Evolutionary conservation across 208 protist genomes (phyloP), one percentile per base, ranked within the genome.

Genomic region (Leptomonas pyrrhocoris): DNA sequence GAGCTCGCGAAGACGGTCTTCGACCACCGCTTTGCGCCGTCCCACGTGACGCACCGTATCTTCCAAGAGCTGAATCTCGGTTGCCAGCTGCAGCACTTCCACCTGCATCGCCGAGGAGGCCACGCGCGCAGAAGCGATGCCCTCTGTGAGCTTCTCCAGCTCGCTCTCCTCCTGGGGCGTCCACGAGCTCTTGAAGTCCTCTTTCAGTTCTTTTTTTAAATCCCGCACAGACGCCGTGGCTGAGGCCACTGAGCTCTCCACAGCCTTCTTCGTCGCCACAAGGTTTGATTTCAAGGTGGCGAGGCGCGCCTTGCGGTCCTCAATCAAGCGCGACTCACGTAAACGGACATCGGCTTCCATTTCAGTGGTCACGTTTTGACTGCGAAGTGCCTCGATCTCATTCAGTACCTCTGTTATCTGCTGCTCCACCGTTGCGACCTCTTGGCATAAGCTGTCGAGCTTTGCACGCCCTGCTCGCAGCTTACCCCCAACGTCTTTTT

Each of bases 351-450:
- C 83, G 5, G 83, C 84, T 30, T 79, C 60, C 58, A 69, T 70
- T 55, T 93, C 86, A 13, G 59, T 77, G 1, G 84, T 77, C 23
- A 46, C 48, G 61, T 83, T 85, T 38, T 92, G 75, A 49, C 74
- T 83, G 30, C 80, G 86, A 28, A 96, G 65, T 2, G 45, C 67
- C 56, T 94, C 88, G 36, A 96, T 55, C 53, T 90, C 76, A 57
- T 94, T 90, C 19, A 95, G 80, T 30, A 85, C 77, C 28, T 94
- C 82, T 9, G 83, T 94, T 61, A 96, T 92, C 28, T 64, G 42
- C 66, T 94, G 89, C 71, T 96, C 88, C 23, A 92, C 79, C 3
- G 77, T 68, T 4, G 88, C 88, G 2, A 95, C 84, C 31, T 84
- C 67, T 60, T 95, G 84, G 77, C 88, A 90, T 4, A 93, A 54